Base-by-base conservation (phyloP, 73 alveolate species). In the Uronychia setigera region DNA sequence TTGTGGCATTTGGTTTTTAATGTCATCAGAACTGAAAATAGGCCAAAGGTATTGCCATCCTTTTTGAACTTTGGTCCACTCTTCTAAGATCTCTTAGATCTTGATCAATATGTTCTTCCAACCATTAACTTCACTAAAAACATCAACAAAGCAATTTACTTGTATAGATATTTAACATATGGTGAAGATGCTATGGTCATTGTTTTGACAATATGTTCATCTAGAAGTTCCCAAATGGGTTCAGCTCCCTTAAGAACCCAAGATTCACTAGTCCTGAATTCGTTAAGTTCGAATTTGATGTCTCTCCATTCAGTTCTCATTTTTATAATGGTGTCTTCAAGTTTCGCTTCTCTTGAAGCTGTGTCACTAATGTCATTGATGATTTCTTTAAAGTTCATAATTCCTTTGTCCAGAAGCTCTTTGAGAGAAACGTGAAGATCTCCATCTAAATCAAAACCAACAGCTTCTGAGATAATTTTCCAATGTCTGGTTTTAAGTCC, bases 81-180 rank as follows among this genome's bases (percentile, higher is more conserved):
- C 97, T 81, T 97, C 99, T 27, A 97, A 85, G 29, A 97, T 96
- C 76, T 97, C 99, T 90, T 97, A 91, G 1, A 97, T 96, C 60
- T 96, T 88, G 27, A 96, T 94, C 60, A 97, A 80, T 59, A 93
- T 96, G 74, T 91, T 85, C 92, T 97, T 97, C 79, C 97, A 91
- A 58, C 80, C 92, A 28, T 94, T 92, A 11, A 96, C 97, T 88
- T 96, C 97, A 78, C n/a, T n/a, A n/a, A n/a, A n/a, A n/a, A n/a
- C n/a, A n/a, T n/a, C n/a, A n/a, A n/a, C n/a, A n/a, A n/a, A n/a
- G n/a, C n/a, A n/a, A n/a, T n/a, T n/a, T n/a, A n/a, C n/a, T 94
- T 93, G 80, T 94, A 93, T 75, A 96, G 91, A 90, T 91, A 96
- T 87, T 95, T 94, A 26, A 96, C 97, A 79, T 88, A 96, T 74